Evolutionary conservation across 1,284 basidiomycete species (phyloP), one percentile per base, ranked within the genome.

Genomic region (Irpex lacteus): DNA sequence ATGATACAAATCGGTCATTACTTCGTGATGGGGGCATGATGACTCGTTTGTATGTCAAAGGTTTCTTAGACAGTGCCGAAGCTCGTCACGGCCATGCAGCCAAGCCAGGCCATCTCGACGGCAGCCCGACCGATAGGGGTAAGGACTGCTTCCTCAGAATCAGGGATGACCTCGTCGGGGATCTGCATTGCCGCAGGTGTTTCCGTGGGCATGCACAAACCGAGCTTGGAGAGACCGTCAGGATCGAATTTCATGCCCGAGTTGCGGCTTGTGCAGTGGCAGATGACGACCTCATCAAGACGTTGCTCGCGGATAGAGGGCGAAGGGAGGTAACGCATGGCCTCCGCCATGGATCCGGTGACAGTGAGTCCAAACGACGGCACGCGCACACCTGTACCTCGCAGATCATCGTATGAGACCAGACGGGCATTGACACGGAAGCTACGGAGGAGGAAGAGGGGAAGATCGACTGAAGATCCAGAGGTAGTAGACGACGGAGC

Each of bases 91-190:
- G 91, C 89, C 72, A 94, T 81, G 64, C 87, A 87, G 8, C 90
- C 92, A 55, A 90, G 78, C 89, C 91, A 94, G 26, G 87, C 87
- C 89, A 93, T 90, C 78, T 94, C 91, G 66, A 91, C 81, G 21
- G 86, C 88, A 2, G 92, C 89, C 65, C 84, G 82, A 38, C 91
- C 91, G 60, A 94, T 84, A 0, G 89, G 85, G 6, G 88, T 94
- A 66, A 91, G 77, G 60, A 81, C 73, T 52, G 73, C 73, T 60
- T 80, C 77, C 57, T 79, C 75, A 15, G 72, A 71, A 55, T 78
- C 77, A 18, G 76, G 78, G 60, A 78, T 78, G 63, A 84, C 82
- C 59, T 69, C 69, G 37, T 69, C 66, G 1, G 70, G 68, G 19
- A 37, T 44, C 19, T 68, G 63, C 6, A 68, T 69, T 37, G 67